Evolutionary conservation across 2,329 filamentous ascomycete species (phyloP).

Genomic region (Stachybotrys elegans): DNA sequence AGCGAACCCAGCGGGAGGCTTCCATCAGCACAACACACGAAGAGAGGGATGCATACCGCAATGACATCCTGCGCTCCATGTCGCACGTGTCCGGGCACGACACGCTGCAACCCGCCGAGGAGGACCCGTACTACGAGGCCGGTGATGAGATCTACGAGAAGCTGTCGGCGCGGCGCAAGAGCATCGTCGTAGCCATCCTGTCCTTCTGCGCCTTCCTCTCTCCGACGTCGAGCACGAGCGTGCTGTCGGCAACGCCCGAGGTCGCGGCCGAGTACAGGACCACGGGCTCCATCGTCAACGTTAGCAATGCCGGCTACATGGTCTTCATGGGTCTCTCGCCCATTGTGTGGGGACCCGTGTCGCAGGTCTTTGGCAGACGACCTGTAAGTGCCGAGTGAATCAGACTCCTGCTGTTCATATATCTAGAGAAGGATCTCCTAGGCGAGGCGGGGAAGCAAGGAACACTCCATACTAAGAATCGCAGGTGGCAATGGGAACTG

Average conservation of each 20-base stretch:
- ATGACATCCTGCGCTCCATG: slow-evolving; percentile 15
- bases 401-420: background rate
- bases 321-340: slow-evolving; percentile 67
- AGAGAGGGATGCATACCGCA: background rate
- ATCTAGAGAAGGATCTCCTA: background rate
- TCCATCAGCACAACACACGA: too few relatives aligned
- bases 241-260: slow-evolving; percentile 69
- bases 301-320: slow-evolving; percentile 72
- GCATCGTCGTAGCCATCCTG: slow-evolving; percentile 61
- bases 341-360: slow-evolving; percentile 68
- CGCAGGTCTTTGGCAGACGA: slow-evolving; percentile 57
- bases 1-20: too few relatives aligned
- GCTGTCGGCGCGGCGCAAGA: slow-evolving; percentile 57
- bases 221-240: slow-evolving; percentile 68
- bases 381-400: slow-evolving; percentile 40
- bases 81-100: slow-evolving; percentile 26
- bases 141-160: slow-evolving; percentile 58
- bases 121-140: slow-evolving; percentile 17
- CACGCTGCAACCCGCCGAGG: slow-evolving; percentile 15
- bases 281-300: slow-evolving; percentile 64
- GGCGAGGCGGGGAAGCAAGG: background rate
- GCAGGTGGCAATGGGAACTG: slow-evolving; percentile 45
- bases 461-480: background rate
- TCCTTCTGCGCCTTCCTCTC: slow-evolving; percentile 73
- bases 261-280: slow-evolving; percentile 62